These are phyloP conservation scores for Pythium plurisporium DNA, from an alignment of 352 stramenopile genomes.

Conservation along the genomic window DNA sequence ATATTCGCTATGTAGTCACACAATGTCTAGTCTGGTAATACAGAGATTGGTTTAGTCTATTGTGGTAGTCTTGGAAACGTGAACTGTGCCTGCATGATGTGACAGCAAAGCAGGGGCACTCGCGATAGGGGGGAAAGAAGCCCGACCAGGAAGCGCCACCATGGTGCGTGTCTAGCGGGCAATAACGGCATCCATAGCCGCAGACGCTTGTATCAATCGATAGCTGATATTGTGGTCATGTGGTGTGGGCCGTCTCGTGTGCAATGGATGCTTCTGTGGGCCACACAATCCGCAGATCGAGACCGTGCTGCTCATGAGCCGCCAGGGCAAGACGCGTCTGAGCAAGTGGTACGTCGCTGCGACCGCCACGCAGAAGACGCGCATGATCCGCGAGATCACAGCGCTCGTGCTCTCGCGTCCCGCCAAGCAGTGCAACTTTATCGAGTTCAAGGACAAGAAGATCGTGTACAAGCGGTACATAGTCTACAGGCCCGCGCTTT, in stretches of 20 bases:
- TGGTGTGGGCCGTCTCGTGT: slow-evolving; percentile 13
- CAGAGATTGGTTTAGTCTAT: no score
- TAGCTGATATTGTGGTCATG: slow-evolving; percentile 7
- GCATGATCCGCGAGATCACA: slow-evolving; percentile 88
- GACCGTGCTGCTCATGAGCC: slow-evolving; percentile 84
- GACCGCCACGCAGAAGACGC: slow-evolving; percentile 79
- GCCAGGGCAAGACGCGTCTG: slow-evolving; percentile 90
- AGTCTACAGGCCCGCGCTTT: background rate
- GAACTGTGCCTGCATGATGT: background rate
- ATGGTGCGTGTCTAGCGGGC: slow-evolving; percentile 5
- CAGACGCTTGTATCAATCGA: background rate
- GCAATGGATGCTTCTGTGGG: background rate
- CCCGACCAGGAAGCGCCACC: background rate
- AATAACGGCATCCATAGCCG: background rate
- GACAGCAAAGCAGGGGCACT: background rate
- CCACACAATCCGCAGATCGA: slow-evolving; percentile 66
- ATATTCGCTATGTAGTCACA: no score
- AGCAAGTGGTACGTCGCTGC: slow-evolving; percentile 88
- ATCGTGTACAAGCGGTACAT: slow-evolving; percentile 95
- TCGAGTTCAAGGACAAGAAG: slow-evolving; percentile 98
- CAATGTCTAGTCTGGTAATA: no score
- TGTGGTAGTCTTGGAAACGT: background rate
- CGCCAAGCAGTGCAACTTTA: slow-evolving; percentile 91
- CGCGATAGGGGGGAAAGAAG: background rate
- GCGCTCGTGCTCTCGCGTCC: slow-evolving; percentile 81